Percentiles rank a stretch among this genome's conserved stretches.
phyloP scores from a whole-genome alignment of 2,329 filamentous ascomycete species.

The Fusarium chlamydosporum region DNA sequence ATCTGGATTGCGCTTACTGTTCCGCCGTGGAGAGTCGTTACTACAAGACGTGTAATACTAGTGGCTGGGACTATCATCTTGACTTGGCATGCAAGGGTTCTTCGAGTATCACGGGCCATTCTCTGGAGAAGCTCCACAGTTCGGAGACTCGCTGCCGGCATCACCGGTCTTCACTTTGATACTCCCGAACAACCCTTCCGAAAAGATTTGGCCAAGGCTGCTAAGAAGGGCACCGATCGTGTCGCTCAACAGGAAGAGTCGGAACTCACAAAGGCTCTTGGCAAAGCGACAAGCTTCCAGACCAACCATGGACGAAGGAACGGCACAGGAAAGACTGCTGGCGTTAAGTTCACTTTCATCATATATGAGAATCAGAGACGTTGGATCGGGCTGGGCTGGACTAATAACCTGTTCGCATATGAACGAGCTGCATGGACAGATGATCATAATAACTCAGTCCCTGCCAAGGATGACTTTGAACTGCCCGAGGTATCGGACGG shows the following conservation, averaged over 20 bases:
- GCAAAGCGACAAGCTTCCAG: conserved; percentile 47
- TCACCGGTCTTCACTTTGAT: conserved; percentile 86
- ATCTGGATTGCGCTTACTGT: conserved; percentile 88
- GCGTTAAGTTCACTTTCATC: conserved; percentile 95
- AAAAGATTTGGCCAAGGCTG: conserved; percentile 49
- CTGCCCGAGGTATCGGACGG: conserved; percentile 73
- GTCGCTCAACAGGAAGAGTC: conserved; percentile 54
- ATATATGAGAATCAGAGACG: conserved; percentile 96
- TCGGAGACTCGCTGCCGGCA: conserved; percentile 75
- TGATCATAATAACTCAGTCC: conserved; percentile 88
- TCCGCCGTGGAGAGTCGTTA: conserved; percentile 86
- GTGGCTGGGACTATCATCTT: conserved; percentile 87
- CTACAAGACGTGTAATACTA: conserved; percentile 86
- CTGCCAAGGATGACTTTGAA: conserved; percentile 78
- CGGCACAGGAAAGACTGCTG: conserved; percentile 72
- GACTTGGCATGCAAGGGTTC: conserved; percentile 92
- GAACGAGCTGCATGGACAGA: conserved; percentile 95
- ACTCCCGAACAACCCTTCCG: conserved; percentile 58
- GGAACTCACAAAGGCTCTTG: conserved; percentile 63
- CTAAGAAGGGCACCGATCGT: conserved; percentile 39
- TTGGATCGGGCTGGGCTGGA: conserved; percentile 97
- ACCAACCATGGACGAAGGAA: conserved; percentile 49
- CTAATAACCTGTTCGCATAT: conserved; percentile 88
- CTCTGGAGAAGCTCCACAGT: conserved; percentile 89
- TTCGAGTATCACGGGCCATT: conserved; percentile 85